Conservation (phyloP, 2,329 filamentous ascomycete genomes). For the Cercospora sp. region DNA sequence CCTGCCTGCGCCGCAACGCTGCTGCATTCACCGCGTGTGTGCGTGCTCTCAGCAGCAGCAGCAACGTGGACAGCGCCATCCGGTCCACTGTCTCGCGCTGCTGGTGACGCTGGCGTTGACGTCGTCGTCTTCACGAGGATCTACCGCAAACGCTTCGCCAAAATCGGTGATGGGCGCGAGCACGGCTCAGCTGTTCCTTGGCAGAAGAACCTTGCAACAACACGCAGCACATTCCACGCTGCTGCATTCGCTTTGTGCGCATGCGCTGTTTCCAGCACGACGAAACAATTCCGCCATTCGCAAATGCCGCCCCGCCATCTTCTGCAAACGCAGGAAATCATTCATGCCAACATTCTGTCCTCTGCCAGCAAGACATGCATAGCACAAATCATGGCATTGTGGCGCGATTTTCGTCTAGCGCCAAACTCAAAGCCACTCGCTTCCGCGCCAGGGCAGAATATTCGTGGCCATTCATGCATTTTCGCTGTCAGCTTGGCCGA, state of each 20-base stretch:
- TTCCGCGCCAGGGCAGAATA: not conserved
- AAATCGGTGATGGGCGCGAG: not conserved
- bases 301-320: not conserved
- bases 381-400: conserved; percentile 1
- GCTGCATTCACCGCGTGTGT: not conserved
- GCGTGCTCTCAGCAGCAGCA: not conserved
- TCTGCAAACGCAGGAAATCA: not conserved
- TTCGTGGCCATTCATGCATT: not conserved
- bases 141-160: not conserved
- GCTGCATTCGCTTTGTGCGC: not conserved
- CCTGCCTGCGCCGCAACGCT: not conserved
- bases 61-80: not conserved
- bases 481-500: not conserved
- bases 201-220: conserved; percentile 1
- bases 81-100: not conserved
- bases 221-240: not conserved
- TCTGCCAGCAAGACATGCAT: not conserved
- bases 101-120: not conserved
- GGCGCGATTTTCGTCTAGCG: conserved; percentile 2
- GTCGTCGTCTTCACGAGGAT: not conserved
- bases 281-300: not conserved
- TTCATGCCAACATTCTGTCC: not conserved
- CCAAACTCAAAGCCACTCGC: not conserved
- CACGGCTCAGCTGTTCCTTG: conserved; percentile 8
- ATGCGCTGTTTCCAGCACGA: not conserved